A percentile compares a stretch with the other conserved stretches of the same genome.
Conservation (phyloP, 2,329 filamentous ascomycete species). For the Botrytis hyacinthi region DNA sequence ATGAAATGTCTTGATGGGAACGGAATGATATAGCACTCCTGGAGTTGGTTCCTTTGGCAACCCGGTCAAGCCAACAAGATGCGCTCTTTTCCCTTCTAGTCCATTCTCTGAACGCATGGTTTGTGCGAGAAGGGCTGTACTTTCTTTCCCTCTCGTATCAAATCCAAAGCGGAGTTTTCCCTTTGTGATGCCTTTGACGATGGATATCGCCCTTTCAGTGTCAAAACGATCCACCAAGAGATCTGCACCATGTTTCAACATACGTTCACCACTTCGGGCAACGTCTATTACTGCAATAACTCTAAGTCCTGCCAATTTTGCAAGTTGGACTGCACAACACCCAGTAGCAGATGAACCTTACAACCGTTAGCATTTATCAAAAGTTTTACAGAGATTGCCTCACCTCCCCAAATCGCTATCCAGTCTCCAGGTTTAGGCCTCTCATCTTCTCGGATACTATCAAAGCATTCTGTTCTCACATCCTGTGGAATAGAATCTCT, state of each 20-base stretch:
- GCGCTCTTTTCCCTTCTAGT: slow-evolving; percentile 41
- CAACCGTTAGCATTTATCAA: slow-evolving; percentile 3
- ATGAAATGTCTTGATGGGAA: slow-evolving; percentile 77
- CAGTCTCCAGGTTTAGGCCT: slow-evolving; percentile 62
- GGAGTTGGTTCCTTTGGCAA: slow-evolving; percentile 52
- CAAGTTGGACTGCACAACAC: slow-evolving; percentile 64
- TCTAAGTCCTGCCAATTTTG: slow-evolving; percentile 61
- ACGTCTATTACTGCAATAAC: slow-evolving; percentile 67
- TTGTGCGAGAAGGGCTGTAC: slow-evolving; percentile 51
- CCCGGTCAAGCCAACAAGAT: slow-evolving; percentile 67
- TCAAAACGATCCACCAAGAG: slow-evolving; percentile 68
- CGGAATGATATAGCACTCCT: slow-evolving; percentile 39
- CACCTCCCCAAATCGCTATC: slow-evolving; percentile 71
- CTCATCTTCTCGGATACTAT: slow-evolving; percentile 51
- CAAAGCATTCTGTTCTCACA: slow-evolving; percentile 61
- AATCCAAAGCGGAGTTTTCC: slow-evolving; percentile 63
- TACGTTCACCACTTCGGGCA: slow-evolving; percentile 60
- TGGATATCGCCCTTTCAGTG: slow-evolving; percentile 60
- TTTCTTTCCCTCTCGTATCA: slow-evolving; percentile 66
- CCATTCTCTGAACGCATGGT: slow-evolving; percentile 26
- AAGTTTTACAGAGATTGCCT: slow-evolving; percentile 26
- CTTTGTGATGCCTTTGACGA: slow-evolving; percentile 59
- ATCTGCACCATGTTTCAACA: slow-evolving; percentile 54
- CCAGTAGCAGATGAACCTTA: slow-evolving; percentile 67
- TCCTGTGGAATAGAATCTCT: slow-evolving; percentile 55